Evolutionary conservation across 192 early-diverging fungal species (phyloP).

Genomic region (Gaertneriomyces semiglobifer): DNA sequence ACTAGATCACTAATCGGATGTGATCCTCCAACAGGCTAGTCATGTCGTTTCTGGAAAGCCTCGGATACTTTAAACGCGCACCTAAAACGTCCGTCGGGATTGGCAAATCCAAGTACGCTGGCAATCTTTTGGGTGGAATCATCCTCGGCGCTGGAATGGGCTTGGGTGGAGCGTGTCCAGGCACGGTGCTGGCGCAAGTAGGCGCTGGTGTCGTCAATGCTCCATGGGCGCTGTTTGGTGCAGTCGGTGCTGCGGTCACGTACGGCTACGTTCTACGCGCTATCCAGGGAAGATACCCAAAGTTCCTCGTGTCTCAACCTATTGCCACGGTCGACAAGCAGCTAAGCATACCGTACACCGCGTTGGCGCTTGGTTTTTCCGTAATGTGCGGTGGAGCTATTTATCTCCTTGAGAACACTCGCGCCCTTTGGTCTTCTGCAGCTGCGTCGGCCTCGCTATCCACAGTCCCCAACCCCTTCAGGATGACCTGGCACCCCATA

Average conservation of each 20-base stretch:
- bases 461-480: neutral
- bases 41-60: slow-evolving; percentile 13
- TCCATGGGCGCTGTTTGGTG: slow-evolving; percentile 17
- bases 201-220: slow-evolving; percentile 21
- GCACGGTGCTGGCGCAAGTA: slow-evolving; percentile 34
- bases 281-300: neutral
- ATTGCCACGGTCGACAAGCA: slow-evolving; percentile 10
- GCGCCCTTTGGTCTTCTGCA: neutral
- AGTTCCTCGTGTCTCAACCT: neutral
- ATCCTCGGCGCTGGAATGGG: slow-evolving; percentile 33
- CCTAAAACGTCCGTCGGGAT: slow-evolving; percentile 12
- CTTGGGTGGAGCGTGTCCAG: slow-evolving; percentile 34
- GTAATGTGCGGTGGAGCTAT: slow-evolving; percentile 6
- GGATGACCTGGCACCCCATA: slow-evolving; percentile 30
- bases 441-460: neutral
- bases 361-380: neutral
- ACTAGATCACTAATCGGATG: neutral
- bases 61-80: slow-evolving; percentile 14
- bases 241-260: slow-evolving; percentile 14
- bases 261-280: slow-evolving; percentile 25
- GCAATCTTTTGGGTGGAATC: slow-evolving; percentile 31
- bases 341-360: neutral
- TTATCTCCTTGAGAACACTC: slow-evolving; percentile 4
- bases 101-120: neutral
- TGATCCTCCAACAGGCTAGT: neutral